Base-by-base conservation (phyloP, 306 rosid species). In the Dryas alaskensis region DNA sequence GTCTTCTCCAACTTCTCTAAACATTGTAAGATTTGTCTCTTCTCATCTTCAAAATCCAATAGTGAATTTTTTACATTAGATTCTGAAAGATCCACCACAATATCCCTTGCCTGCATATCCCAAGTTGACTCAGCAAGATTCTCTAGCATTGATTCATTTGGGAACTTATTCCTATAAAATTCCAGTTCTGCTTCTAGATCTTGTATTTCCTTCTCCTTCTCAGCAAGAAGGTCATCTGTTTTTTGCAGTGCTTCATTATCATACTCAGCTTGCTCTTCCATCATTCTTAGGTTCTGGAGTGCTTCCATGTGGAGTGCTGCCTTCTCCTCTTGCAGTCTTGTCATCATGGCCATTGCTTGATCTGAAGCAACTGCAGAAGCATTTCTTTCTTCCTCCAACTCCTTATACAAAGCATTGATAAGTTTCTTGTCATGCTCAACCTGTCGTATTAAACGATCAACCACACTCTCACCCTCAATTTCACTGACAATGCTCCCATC, bases 321-420 rank as follows among this genome's bases (percentile, higher is more conserved):
- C 80, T 92, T 92, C 80, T 90, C 98, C 79, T 92, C 98, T 77
- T 92, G 96, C 79, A 92, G 84, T 74, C 88, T 90, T 6, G 92
- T 92, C 58, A 90, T 92, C 98, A 92, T 92, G 67, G 98, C 96
- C 88, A 92, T 84, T 43, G 98, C 90, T 82, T 92, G 94, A 82
- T 74, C 87, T 2, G 89, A 87, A 48, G 96, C 89, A 67, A 87
- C 65, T 14, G 96, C 88, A 62, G 96, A 92, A 70, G 98, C 96
- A 73, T 81, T 92, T 86, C 96, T 84, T 70, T 92, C 98, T 85
- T 92, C 98, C 72, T 92, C 96, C 83, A 92, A 79, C 87, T 92
- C 98, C 84, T 81, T 90, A 73, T 92, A 88, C 82, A 92, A 76
- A 44, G 81, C 84, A 76, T 48, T 83, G 88, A 90, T 13, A 60